These are phyloP conservation scores for Xylaria arbuscula DNA, from an alignment of 2,329 filamentous ascomycete genomes.

Conservation along the genomic window DNA sequence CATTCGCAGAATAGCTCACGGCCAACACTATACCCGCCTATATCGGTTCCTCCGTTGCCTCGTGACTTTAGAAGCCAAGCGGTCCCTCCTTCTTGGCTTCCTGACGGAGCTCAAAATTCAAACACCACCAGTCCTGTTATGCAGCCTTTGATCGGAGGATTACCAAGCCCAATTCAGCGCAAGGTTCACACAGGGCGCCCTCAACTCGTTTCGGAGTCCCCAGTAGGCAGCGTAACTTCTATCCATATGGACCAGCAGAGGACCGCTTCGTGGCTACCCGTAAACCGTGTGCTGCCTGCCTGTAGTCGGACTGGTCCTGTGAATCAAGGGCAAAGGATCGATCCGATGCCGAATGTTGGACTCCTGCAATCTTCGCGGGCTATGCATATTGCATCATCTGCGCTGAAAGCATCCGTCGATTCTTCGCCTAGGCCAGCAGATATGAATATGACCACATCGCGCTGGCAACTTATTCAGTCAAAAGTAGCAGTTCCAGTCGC, in stretches of 20 bases:
- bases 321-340: background rate
- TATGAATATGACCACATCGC: background rate
- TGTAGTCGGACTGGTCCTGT: background rate
- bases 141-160: background rate
- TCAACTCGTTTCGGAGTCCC: background rate
- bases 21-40: background rate
- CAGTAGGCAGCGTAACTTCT: background rate
- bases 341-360: background rate
- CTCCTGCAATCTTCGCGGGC: background rate
- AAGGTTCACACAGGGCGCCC: background rate
- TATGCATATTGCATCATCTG: too few relatives aligned
- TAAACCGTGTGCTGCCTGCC: background rate
- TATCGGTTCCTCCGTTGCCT: background rate
- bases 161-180: background rate
- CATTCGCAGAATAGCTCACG: background rate
- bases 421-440: background rate
- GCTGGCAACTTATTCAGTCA: background rate
- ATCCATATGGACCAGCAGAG: background rate
- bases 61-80: background rate
- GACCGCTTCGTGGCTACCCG: background rate
- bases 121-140: background rate
- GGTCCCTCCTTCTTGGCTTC: background rate
- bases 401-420: background rate
- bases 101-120: background rate
- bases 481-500: background rate